Conservation (phyloP, 2,329 filamentous ascomycete species). For the Herpotrichia juniperi region DNA sequence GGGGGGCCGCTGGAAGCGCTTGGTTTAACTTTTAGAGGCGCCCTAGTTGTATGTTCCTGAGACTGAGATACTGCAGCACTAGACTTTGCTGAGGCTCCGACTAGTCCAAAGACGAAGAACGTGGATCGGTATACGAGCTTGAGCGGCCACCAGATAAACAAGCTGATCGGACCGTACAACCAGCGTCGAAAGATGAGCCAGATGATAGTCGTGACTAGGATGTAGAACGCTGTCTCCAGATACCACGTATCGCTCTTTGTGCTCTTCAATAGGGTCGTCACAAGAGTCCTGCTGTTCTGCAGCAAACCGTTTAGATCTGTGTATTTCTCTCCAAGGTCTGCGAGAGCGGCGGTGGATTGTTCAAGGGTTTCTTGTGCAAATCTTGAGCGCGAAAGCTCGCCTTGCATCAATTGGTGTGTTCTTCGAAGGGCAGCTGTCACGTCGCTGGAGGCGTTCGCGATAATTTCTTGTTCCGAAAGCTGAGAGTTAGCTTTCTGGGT, state of each 20-base stretch:
- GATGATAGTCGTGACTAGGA: conserved; percentile 75
- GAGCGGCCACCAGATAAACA: conserved; percentile 85
- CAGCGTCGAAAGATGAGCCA: conserved; percentile 89
- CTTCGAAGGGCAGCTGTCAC: conserved; percentile 83
- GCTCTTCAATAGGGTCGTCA: conserved; percentile 79
- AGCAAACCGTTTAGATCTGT: conserved; percentile 78
- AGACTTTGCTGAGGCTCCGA: conserved; percentile 24
- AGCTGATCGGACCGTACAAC: conserved; percentile 88
- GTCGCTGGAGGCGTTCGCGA: conserved; percentile 77
- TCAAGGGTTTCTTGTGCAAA: conserved; percentile 90
- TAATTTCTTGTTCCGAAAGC: conserved; percentile 73
- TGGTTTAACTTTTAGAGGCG: conserved; percentile 51
- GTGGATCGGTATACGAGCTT: conserved; percentile 67
- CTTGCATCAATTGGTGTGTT: conserved; percentile 85
- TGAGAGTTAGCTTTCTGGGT: conserved; percentile 52
- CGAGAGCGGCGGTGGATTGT: conserved; percentile 82
- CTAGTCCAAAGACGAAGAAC: conserved; percentile 59
- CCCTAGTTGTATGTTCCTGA: conserved; percentile 29
- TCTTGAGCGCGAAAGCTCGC: conserved; percentile 82
- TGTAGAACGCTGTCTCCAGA: conserved; percentile 84
- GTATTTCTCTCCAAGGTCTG: conserved; percentile 81
- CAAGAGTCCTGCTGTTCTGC: conserved; percentile 72
- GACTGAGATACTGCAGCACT: conserved; percentile 20
- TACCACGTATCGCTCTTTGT: conserved; percentile 99
- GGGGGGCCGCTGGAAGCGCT: conserved; percentile 49